These are phyloP conservation scores for Marasmius tenuissimus DNA, from an alignment of 1,284 basidiomycete species.

Conservation along the genomic window DNA sequence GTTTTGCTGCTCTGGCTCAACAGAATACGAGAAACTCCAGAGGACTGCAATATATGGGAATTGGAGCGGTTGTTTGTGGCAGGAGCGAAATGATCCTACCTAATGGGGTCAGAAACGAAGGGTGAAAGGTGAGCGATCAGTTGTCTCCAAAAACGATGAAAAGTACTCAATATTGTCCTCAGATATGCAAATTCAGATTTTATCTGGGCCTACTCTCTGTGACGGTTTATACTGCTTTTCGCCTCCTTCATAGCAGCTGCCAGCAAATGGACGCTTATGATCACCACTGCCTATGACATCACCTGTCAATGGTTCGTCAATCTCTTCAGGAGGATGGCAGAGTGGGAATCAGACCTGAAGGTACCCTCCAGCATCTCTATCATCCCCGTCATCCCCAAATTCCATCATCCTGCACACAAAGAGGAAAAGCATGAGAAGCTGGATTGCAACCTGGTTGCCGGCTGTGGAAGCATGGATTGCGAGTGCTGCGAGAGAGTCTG, in stretches of 20 bases:
- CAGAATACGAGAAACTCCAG: not conserved
- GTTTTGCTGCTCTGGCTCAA: slow-evolving; percentile 7
- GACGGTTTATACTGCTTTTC: not conserved
- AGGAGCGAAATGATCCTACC: slow-evolving; percentile 5
- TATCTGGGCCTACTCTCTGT: not conserved
- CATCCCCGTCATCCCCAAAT: too few relatives aligned
- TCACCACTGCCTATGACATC: slow-evolving; percentile 1
- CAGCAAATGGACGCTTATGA: not conserved
- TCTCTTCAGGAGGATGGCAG: not conserved
- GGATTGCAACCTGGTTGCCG: not conserved
- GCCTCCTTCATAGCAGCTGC: not conserved
- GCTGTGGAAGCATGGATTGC: not conserved
- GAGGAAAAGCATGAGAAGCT: not conserved
- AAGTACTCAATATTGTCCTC: too few relatives aligned
- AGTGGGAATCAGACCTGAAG: not conserved
- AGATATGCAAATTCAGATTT: slow-evolving; percentile 3
- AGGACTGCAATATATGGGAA: slow-evolving; percentile 3
- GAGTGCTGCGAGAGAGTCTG: not conserved
- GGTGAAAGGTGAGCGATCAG: slow-evolving; percentile 6
- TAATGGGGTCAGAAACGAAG: slow-evolving; percentile 5
- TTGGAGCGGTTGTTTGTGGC: slow-evolving; percentile 1
- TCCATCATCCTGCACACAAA: too few relatives aligned
- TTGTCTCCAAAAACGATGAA: too few relatives aligned
- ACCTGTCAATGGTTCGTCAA: slow-evolving; percentile 1
- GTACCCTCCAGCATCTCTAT: not conserved